These are phyloP conservation scores for Boletus subparvulus DNA, from an alignment of 768 basidiomycete genomes.

Conservation along the genomic window DNA sequence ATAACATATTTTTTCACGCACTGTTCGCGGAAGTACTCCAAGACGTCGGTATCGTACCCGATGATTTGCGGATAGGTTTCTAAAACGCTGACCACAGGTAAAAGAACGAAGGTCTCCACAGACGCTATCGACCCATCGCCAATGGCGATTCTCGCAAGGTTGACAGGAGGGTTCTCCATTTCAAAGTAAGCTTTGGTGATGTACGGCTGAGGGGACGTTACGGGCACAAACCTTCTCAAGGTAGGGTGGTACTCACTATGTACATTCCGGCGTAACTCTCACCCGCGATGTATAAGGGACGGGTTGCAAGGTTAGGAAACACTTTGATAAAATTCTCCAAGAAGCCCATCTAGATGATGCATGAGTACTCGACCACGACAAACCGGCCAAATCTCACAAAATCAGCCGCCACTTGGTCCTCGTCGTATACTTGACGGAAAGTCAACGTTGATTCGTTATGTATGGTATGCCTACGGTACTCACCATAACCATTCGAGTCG, in stretches of 20 bases:
- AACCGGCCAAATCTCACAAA: slow-evolving; percentile 36
- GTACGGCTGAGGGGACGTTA: slow-evolving; percentile 52
- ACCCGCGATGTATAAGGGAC: slow-evolving; percentile 67
- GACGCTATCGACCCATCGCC: slow-evolving; percentile 64
- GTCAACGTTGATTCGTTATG: not conserved
- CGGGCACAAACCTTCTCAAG: not conserved
- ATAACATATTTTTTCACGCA: slow-evolving; percentile 34
- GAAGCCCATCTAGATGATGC: slow-evolving; percentile 59
- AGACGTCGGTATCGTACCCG: slow-evolving; percentile 65
- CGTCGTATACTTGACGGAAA: slow-evolving; percentile 46
- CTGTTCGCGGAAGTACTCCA: slow-evolving; percentile 69
- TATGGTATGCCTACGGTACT: slow-evolving; percentile 9
- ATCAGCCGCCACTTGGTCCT: slow-evolving; percentile 62
- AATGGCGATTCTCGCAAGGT: slow-evolving; percentile 64
- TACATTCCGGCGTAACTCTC: slow-evolving; percentile 78
- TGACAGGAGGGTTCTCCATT: slow-evolving; percentile 62
- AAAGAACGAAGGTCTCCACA: slow-evolving; percentile 47
- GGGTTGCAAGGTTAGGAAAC: slow-evolving; percentile 64
- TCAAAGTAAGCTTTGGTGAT: slow-evolving; percentile 72
- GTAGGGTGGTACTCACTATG: slow-evolving; percentile 46
- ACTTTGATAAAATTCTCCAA: slow-evolving; percentile 69
- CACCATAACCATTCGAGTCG: slow-evolving; percentile 60
- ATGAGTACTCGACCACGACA: slow-evolving; percentile 2
- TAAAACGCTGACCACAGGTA: slow-evolving; percentile 59
- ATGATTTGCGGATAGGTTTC: slow-evolving; percentile 79